Evolutionary conservation across 148 eudicot genomes (phyloP), one percentile per base, ranked within the genome.

Genomic region (Rhododendron henanense): DNA sequence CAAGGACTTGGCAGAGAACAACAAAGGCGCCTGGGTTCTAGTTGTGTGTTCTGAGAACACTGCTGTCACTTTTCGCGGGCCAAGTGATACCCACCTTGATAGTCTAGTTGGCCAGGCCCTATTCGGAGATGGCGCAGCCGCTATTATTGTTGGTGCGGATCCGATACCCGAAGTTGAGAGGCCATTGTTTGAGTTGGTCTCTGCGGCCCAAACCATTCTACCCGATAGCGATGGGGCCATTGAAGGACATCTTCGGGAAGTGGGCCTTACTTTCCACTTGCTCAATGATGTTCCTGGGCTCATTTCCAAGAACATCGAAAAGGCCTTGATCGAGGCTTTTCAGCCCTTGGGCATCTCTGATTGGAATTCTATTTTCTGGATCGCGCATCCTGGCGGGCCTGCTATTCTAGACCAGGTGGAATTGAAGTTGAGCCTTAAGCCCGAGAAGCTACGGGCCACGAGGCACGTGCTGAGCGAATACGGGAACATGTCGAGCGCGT

Each of bases 321-420:
- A 90, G 39, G 84, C 83, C 65, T 21, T 90, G 37, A 75, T 41
- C 18, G 91, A 90, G 84, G 91, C 91, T 0, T 90, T 90, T 48
- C 61, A 84, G 1, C 87, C 91, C 7, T 28, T 90, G 44, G 89
- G 88, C n/a, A 90, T 90, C 39, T 23, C 86, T 2, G 90, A 90
- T 28, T 90, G 90, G 90, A 90, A 90, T 85, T 88, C 90, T 1
- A 6, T 90, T 19, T 90, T 90, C 73, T 90, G 91, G 91, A 87
- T 90, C 3, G 91, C 90, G 0, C 90, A 88, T 50, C 92, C 92
- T 1, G 89, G 92, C 11, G 92, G 92, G 41, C 90, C 90, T 8
- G 90, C 91, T 3, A 90, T 90, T 23, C 53, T 90, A 51, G 90
- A 90, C 79, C 91, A 90, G 67, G 90, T 90, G 35, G 91, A 90